Percentiles rank a stretch among this genome's conserved stretches.
Evolutionary conservation across 2,329 filamentous ascomycete genomes (phyloP).

Genomic region (Fusarium dlaminii): DNA sequence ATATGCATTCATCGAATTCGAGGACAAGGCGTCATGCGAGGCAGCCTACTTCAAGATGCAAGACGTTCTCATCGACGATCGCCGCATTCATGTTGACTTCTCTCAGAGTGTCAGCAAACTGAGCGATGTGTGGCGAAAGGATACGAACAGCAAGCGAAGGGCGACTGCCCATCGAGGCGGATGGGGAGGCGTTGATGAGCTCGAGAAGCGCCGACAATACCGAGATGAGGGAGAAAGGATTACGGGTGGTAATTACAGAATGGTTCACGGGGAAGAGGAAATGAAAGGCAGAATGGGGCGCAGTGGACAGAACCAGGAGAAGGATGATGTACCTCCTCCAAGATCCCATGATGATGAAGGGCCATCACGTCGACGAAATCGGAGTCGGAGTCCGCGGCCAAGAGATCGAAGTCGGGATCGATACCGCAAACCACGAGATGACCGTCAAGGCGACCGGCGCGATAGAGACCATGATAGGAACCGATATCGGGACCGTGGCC

Average conservation of each 20-base stretch:
- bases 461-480: slow-evolving; percentile 41
- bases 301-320: slow-evolving; percentile 45
- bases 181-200: slow-evolving; percentile 87
- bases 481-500: slow-evolving; percentile 44
- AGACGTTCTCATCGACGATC: slow-evolving; percentile 93
- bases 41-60: slow-evolving; percentile 99
- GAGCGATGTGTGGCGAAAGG: slow-evolving; percentile 87
- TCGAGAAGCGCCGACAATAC: slow-evolving; percentile 94
- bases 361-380: slow-evolving; percentile 14
- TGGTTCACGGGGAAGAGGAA: slow-evolving; percentile 83
- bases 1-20: slow-evolving; percentile 98
- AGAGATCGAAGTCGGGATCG: slow-evolving; percentile 41
- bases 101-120: slow-evolving; percentile 92
- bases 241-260: slow-evolving; percentile 68
- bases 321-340: slow-evolving; percentile 21
- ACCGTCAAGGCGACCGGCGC: slow-evolving; percentile 41
- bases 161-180: slow-evolving; percentile 70
- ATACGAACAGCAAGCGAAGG: slow-evolving; percentile 82
- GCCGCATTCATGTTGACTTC: slow-evolving; percentile 98
- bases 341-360: slow-evolving; percentile 11
- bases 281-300: slow-evolving; percentile 62
- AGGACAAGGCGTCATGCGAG: slow-evolving; percentile 91
- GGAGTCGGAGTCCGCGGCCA: slow-evolving; percentile 33
- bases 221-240: slow-evolving; percentile 68
- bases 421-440: slow-evolving; percentile 40